Evolutionary conservation across 495 filamentous ascomycete genomes (phyloP).

Genomic region (Amorphotheca resinae): DNA sequence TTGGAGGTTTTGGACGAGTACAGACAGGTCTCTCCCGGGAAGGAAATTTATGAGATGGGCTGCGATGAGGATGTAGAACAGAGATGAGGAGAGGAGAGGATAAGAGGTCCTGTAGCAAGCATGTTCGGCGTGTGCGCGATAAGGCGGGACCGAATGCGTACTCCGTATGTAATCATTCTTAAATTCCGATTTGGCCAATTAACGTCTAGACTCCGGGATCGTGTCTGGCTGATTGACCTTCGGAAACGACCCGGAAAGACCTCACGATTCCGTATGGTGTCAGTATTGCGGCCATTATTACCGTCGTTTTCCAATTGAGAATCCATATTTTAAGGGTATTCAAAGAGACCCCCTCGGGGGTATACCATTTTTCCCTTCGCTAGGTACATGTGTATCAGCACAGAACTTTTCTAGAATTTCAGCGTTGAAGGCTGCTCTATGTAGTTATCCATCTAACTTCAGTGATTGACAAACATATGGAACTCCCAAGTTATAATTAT

Average conservation of each 20-base stretch:
- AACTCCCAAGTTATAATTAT: too few relatives aligned
- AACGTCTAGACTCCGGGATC: not conserved
- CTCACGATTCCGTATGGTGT: not conserved
- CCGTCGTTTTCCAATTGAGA: too few relatives aligned
- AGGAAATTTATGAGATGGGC: not conserved
- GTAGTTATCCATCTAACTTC: not conserved
- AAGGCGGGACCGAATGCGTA: conserved; percentile 7
- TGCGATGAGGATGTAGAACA: not conserved
- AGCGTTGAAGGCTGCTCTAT: not conserved
- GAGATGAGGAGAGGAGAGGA: not conserved
- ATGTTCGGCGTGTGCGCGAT: conserved; percentile 15
- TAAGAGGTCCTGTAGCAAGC: not conserved
- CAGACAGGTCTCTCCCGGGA: too few relatives aligned
- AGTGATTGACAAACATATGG: not conserved
- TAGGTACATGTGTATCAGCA: too few relatives aligned
- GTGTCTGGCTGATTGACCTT: conserved; percentile 1
- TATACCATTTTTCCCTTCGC: too few relatives aligned
- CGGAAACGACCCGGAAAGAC: not conserved
- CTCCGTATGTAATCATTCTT: too few relatives aligned
- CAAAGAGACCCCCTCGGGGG: too few relatives aligned
- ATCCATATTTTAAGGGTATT: too few relatives aligned
- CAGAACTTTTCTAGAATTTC: too few relatives aligned
- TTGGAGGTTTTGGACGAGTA: conserved; percentile 2
- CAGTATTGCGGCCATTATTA: not conserved
- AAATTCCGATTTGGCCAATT: conserved; percentile 5